Evolutionary conservation across 371 early-diverging fungal genomes (phyloP).

Genomic region (Ordospora pajunii): DNA sequence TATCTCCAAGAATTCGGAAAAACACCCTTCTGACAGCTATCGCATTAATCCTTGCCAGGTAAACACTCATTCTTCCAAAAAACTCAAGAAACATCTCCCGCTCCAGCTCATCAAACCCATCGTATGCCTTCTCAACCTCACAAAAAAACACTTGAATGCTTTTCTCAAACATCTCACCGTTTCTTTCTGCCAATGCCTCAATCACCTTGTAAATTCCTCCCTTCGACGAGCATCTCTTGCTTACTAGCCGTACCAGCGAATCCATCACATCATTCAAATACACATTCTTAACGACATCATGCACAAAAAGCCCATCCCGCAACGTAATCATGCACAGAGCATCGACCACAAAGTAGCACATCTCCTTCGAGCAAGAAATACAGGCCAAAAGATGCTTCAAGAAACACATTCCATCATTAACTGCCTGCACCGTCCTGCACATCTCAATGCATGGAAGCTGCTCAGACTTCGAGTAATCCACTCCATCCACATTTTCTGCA

Average conservation of each 20-base stretch:
- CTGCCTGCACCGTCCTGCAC: no score
- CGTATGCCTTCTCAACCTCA: neutral
- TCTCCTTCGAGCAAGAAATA: neutral
- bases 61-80: neutral
- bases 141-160: neutral
- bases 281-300: neutral
- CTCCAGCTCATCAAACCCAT: neutral
- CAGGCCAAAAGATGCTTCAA: neutral
- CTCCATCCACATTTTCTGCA: neutral
- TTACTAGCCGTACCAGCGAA: neutral
- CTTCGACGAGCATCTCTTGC: neutral
- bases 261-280: neutral
- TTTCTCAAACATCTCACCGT: neutral
- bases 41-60: neutral
- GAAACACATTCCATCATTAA: neutral
- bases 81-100: slow-evolving; percentile 4
- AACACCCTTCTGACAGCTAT: neutral
- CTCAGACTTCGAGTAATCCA: neutral
- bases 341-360: neutral
- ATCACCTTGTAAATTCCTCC: neutral
- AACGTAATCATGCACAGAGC: neutral
- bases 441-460: neutral
- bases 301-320: neutral
- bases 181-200: neutral
- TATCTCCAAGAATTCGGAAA: neutral